phyloP scores from a whole-genome alignment of 768 basidiomycete species.

The Lentinula aciculospora region DNA sequence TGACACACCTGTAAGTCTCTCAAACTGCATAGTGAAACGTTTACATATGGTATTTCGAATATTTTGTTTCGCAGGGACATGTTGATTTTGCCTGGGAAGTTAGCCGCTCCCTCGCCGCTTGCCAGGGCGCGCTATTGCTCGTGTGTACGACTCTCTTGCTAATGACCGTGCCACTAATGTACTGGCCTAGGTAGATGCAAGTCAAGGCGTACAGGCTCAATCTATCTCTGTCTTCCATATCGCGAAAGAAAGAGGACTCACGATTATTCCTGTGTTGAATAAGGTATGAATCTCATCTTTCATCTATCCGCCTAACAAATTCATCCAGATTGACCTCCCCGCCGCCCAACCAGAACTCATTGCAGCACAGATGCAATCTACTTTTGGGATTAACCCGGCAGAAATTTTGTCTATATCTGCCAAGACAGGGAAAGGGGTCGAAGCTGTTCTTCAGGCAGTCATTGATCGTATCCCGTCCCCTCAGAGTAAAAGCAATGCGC shows the following conservation, averaged over 20 bases:
- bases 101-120: conserved; percentile 85
- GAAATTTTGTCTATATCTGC: conserved; percentile 83
- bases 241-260: conserved; percentile 74
- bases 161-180: not conserved
- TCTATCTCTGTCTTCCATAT: conserved; percentile 92
- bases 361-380: conserved; percentile 73
- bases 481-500: conserved; percentile 38
- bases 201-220: conserved; percentile 96
- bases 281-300: conserved; percentile 47
- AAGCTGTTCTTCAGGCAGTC: conserved; percentile 72
- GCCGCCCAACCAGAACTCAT: conserved; percentile 82
- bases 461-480: conserved; percentile 85
- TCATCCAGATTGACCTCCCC: conserved; percentile 79
- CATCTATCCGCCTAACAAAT: not conserved
- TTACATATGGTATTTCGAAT: not conserved
- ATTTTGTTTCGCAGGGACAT: conserved; percentile 61
- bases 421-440: conserved; percentile 86
- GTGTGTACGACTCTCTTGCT: conserved; percentile 21
- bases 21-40: not conserved
- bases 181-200: conserved; percentile 78
- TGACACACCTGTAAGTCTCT: conserved; percentile 76
- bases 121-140: conserved; percentile 80
- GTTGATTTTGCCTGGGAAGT: conserved; percentile 99
- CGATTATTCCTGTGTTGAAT: conserved; percentile 88
- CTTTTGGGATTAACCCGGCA: conserved; percentile 72